Conservation (phyloP, 495 filamentous ascomycete genomes). For the Copromyces sp. region DNA sequence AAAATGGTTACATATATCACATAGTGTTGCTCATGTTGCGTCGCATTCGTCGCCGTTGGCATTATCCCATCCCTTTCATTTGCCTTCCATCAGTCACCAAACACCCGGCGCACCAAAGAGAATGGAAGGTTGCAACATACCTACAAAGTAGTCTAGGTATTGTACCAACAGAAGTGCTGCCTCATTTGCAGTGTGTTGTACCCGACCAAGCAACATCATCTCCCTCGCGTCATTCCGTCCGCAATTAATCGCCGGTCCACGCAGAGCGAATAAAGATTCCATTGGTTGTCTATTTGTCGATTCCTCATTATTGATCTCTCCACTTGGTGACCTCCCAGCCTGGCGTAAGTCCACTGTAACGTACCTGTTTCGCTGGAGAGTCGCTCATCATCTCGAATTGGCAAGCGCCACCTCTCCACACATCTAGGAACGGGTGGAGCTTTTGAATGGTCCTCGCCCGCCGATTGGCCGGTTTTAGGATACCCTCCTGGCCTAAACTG, state of each 20-base stretch:
- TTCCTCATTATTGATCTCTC: neutral
- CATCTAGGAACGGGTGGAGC: neutral
- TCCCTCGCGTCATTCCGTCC: neutral
- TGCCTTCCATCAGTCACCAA: neutral
- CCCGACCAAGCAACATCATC: neutral
- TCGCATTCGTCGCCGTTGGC: neutral
- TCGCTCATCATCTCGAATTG: neutral
- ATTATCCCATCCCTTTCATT: constrained; percentile 1
- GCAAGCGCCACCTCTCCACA: neutral
- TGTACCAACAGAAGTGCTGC: neutral
- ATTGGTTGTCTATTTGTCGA: neutral
- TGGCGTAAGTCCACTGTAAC: neutral
- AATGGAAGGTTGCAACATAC: neutral
- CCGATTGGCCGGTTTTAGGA: neutral
- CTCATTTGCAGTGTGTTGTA: neutral
- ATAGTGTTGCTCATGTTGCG: neutral
- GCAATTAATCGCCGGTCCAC: neutral
- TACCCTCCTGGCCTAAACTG: neutral
- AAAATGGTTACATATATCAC: neutral
- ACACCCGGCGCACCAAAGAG: neutral
- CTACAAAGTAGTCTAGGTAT: too few species aligned
- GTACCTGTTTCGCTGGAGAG: neutral
- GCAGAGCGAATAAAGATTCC: neutral
- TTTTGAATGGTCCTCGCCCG: neutral
- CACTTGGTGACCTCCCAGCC: neutral